phyloP scores from a whole-genome alignment of 192 early-diverging fungal species.

The Geranomyces variabilis region DNA sequence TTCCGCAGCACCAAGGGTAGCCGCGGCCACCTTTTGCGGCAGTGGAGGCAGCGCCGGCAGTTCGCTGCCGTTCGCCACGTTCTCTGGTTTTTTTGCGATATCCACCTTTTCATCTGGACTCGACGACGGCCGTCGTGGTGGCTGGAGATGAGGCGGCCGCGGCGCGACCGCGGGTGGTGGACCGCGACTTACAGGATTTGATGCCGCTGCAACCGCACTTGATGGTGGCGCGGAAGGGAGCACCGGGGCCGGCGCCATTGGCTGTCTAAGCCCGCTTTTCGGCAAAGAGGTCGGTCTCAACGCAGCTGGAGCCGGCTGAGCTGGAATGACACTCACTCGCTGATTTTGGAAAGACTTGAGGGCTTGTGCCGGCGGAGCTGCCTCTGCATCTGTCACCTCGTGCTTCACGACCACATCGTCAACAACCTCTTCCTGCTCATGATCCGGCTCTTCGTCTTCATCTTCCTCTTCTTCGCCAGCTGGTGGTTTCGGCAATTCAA shows the following conservation, averaged over 20 bases:
- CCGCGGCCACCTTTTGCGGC: slow-evolving; percentile 7
- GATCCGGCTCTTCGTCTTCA: neutral
- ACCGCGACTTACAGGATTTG: too few relatives aligned
- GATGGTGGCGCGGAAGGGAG: neutral
- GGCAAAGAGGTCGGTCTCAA: neutral
- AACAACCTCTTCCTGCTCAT: neutral
- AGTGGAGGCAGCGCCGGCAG: slow-evolving; percentile 7
- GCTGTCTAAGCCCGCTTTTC: neutral
- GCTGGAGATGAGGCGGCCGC: neutral
- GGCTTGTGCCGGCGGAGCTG: slow-evolving; percentile 23
- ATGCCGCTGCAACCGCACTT: neutral
- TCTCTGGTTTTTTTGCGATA: neutral
- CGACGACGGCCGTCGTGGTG: neutral
- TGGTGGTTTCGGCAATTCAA: neutral
- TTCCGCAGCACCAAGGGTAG: neutral
- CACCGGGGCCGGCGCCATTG: neutral
- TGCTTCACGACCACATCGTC: slow-evolving; percentile 32
- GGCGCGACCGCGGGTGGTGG: neutral
- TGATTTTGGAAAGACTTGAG: slow-evolving; percentile 15
- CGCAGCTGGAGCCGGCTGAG: neutral
- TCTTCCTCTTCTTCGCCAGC: neutral
- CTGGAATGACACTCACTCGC: neutral
- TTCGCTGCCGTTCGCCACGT: neutral
- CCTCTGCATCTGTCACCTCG: slow-evolving; percentile 26
- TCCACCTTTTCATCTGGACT: neutral